Conservation (phyloP, 257 asterid species). For the Solanum virginianum region DNA sequence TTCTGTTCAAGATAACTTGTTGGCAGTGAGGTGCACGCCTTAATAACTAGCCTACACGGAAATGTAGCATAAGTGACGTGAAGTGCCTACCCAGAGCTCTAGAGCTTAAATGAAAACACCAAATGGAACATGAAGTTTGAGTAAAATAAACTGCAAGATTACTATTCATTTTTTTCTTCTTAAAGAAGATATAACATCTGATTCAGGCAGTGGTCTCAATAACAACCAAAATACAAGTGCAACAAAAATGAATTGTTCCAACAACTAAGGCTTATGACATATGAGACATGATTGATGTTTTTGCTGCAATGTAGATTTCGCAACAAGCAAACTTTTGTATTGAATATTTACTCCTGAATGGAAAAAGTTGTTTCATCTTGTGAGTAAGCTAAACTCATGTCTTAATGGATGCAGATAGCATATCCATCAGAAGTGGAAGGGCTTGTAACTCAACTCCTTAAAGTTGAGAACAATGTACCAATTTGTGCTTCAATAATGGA, state of each 20-base stretch:
- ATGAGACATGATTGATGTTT: neutral
- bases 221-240: neutral
- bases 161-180: neutral
- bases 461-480: slow-evolving; percentile 95
- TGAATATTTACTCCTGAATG: neutral
- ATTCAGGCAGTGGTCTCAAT: neutral
- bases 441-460: slow-evolving; percentile 60
- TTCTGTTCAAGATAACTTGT: neutral
- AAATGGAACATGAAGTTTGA: neutral
- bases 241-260: neutral
- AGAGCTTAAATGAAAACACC: neutral
- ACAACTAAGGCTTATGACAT: neutral
- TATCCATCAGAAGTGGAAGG: slow-evolving; percentile 82
- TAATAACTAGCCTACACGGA: neutral
- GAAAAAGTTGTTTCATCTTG: neutral
- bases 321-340: neutral
- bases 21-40: neutral
- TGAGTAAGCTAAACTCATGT: neutral
- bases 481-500: slow-evolving; percentile 78
- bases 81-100: neutral
- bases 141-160: neutral
- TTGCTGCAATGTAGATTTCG: neutral
- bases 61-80: neutral
- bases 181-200: neutral
- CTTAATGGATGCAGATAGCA: slow-evolving; percentile 50